phyloP scores from a whole-genome alignment of 2,329 filamentous ascomycete species.

The Fusarium sp. region DNA sequence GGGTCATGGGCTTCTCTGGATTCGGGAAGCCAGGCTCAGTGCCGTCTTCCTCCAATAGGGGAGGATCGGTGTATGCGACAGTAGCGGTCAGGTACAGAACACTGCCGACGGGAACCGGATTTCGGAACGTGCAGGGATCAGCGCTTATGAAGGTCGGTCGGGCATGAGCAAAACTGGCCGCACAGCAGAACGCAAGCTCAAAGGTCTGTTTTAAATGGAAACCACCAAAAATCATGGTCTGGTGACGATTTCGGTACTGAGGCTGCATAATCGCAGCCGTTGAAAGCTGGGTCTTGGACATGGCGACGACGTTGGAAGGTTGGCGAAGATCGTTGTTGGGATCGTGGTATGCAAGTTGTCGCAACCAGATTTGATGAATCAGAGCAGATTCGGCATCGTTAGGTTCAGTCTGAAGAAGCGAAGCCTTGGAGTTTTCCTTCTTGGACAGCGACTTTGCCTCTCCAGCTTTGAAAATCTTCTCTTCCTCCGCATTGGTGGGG shows the following conservation, averaged over 20 bases:
- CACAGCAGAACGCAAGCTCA: slow-evolving; percentile 46
- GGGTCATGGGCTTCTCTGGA: slow-evolving; percentile 38
- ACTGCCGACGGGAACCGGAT: slow-evolving; percentile 45
- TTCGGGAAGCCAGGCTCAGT: slow-evolving; percentile 36
- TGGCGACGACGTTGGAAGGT: slow-evolving; percentile 40
- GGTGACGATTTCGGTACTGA: slow-evolving; percentile 44
- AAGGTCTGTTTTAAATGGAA: slow-evolving; percentile 47
- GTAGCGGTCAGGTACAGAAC: slow-evolving; percentile 44
- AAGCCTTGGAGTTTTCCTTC: slow-evolving; percentile 37
- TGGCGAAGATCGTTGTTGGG: slow-evolving; percentile 42
- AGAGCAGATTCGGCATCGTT: slow-evolving; percentile 44
- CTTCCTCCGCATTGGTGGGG: slow-evolving; percentile 42
- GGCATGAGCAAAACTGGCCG: slow-evolving; percentile 46
- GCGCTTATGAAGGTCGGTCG: slow-evolving; percentile 45
- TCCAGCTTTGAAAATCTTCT: slow-evolving; percentile 41
- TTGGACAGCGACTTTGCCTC: slow-evolving; percentile 42
- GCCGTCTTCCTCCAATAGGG: slow-evolving; percentile 43
- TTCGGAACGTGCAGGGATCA: slow-evolving; percentile 45
- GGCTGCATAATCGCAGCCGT: slow-evolving; percentile 46
- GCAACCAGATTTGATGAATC: slow-evolving; percentile 45
- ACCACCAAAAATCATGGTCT: slow-evolving; percentile 46
- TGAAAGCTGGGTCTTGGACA: slow-evolving; percentile 42
- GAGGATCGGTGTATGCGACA: slow-evolving; percentile 45
- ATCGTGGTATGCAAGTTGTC: slow-evolving; percentile 44
- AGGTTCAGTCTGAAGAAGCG: slow-evolving; percentile 41